Base-by-base conservation (phyloP, 108 stramenopile species). In the Fistulifera solaris region DNA sequence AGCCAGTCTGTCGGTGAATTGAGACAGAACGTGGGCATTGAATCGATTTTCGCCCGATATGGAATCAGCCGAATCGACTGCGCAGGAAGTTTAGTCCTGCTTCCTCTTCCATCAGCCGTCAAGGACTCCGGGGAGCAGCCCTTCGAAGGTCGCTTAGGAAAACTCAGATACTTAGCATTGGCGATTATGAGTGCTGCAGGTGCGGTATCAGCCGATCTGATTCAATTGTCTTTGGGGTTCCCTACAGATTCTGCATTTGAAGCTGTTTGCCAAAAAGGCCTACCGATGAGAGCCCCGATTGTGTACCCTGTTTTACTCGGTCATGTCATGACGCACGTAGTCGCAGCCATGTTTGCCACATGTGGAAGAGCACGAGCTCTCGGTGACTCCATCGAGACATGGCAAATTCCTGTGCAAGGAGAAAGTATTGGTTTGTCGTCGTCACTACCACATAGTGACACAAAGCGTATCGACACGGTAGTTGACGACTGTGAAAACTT, bases 281-380 rank as follows among this genome's bases (percentile, higher is more conserved):
- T 56, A 67, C 44, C 16, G 31, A 42, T 40, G 23, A 58, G 89
- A 24, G 76, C 80, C 1, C 89, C 85, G 13, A 71, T 91, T 38
- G 79, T 66, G 2, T 91, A 71, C 61, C 89, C 89, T 12, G 62
- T 91, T 27, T 73, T 91, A 13, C 62, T 65, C 39, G 72, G 85
- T 18, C 71, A 91, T 53, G 61, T 91, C 44, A 74, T 91, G 27
- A 87, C 89, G 0, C 89, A 91, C 65, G 80, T 80, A 22, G 72
- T 73, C 24, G 77, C 77, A 42, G 81, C 85, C 4, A 76, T 91
- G 25, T 73, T 79, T 61, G 85, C 85, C 21, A 63, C 78, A 6
- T 72, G 76, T 27, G 89, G 89, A n/a, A 57, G 74, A 38, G 83
- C 72, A 4, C 64, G 81, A 60, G 76, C 79, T 43, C 46, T 68